Evolutionary conservation across 371 early-diverging fungal genomes (phyloP).

Genomic region (Mortierella sp.): DNA sequence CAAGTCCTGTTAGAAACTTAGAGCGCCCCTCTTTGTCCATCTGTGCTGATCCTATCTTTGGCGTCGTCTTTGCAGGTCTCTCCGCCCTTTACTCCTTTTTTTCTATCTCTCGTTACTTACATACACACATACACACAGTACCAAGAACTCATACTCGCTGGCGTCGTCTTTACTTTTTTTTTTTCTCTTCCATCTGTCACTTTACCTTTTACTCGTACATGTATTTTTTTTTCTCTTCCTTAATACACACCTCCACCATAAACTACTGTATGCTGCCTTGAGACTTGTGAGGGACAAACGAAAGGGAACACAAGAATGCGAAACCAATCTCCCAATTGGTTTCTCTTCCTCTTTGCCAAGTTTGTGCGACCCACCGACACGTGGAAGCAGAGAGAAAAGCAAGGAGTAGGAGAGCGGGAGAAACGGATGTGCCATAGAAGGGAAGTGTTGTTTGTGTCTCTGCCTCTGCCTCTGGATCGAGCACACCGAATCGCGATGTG

Average conservation of each 20-base stretch:
- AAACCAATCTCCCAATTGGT: background rate
- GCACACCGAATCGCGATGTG: too few relatives aligned
- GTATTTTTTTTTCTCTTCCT: background rate
- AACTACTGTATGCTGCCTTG: background rate
- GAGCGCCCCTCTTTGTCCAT: background rate
- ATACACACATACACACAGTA: background rate
- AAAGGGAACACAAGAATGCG: background rate
- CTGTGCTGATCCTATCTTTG: background rate
- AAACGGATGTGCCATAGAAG: slow-evolving; percentile 2
- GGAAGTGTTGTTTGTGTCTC: background rate
- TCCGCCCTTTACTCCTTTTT: background rate
- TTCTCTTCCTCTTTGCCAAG: background rate
- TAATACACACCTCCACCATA: background rate
- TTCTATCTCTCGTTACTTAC: background rate
- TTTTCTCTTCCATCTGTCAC: background rate
- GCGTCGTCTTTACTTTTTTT: background rate
- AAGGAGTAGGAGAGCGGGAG: background rate
- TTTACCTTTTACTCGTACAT: slow-evolving; percentile 6
- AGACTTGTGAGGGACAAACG: background rate
- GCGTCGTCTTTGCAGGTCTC: background rate
- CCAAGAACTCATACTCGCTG: background rate
- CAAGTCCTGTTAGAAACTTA: background rate
- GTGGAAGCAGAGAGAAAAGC: background rate
- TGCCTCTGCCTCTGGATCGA: too few relatives aligned
- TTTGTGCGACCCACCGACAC: background rate